Base-by-base conservation (phyloP, 805 yeast species). In the Ogataea thermomethanolica region DNA sequence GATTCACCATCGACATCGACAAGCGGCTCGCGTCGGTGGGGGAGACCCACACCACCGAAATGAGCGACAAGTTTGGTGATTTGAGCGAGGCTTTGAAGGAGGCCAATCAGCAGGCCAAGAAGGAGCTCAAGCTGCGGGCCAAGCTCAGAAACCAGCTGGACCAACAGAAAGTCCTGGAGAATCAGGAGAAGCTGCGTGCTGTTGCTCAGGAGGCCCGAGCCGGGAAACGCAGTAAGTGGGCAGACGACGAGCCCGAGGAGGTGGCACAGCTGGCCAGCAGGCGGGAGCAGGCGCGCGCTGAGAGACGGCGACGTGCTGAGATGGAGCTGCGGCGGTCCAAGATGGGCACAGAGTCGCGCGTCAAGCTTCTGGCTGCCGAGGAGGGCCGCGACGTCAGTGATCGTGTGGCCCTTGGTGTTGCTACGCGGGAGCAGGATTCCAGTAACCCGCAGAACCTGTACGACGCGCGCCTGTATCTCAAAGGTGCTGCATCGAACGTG, bases 1-100 rank as follows among this genome's bases (percentile, higher is more conserved):
- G 98, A 1, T 87, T 79, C 56, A 79, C 95, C 1, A 81, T 90
- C 32, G 79, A 84, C 1, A 61, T 90, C 29, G 95, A 89, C 39
- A 85, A 84, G 54, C 69, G 97, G 44, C 67, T 86, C 40, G 81
- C 82, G 1, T 71, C 78, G 2, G 72, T 74, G 10, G 64, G 70
- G 2, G 62, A 59, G 23, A 62, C 65, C 6, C 54, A 58, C 25
- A 64, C 60, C 10, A 62, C 50, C 12, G 62, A 67, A 14, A 71
- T 81, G 37, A 71, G 76, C 43, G 76, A 77, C 40, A 78, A 78
- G 32, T 81, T 83, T 56, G 70, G 76, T 2, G 67, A 71, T 24
- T 69, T 91, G 17, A 76, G 89, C 1, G 75, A 72, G 35, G 96
- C 97, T 0, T 67, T 91, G 37, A 81, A 78, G 37, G 64, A 65